These are phyloP conservation scores for Colletotrichum tabaci DNA, from an alignment of 2,329 filamentous ascomycete genomes.

Conservation along the genomic window DNA sequence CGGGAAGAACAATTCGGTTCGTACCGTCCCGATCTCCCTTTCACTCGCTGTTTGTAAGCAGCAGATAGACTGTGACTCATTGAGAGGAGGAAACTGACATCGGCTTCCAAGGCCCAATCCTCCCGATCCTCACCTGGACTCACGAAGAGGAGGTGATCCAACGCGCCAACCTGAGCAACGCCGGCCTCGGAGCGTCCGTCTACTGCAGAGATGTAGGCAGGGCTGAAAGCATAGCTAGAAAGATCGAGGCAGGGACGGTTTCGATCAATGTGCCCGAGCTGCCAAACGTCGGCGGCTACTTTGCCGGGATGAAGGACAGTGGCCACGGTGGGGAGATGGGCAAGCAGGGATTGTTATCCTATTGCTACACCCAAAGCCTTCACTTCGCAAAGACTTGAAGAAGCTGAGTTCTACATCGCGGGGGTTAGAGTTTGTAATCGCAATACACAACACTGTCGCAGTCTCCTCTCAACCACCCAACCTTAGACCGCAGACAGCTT, in stretches of 20 bases:
- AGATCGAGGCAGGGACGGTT: slow-evolving; percentile 70
- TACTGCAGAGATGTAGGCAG: slow-evolving; percentile 68
- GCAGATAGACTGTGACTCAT: background rate
- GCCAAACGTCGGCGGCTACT: slow-evolving; percentile 51
- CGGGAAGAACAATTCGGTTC: slow-evolving; percentile 64
- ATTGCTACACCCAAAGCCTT: slow-evolving; percentile 51
- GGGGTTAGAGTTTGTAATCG: background rate
- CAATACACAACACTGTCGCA: background rate
- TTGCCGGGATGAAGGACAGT: slow-evolving; percentile 53
- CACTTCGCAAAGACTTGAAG: slow-evolving; percentile 48
- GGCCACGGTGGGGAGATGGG: slow-evolving; percentile 53
- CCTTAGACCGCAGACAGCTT: background rate
- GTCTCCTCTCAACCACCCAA: too few relatives aligned
- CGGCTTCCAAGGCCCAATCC: slow-evolving; percentile 65
- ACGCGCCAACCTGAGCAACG: slow-evolving; percentile 67
- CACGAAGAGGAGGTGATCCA: slow-evolving; percentile 72
- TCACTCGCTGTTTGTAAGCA: background rate
- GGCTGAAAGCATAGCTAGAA: slow-evolving; percentile 66
- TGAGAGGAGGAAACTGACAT: background rate
- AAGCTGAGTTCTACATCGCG: background rate
- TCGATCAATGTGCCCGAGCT: slow-evolving; percentile 68
- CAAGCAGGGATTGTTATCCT: slow-evolving; percentile 51
- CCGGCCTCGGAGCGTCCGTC: slow-evolving; percentile 70
- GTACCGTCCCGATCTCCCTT: background rate
- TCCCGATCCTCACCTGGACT: slow-evolving; percentile 74